Base-by-base conservation (phyloP, 805 yeast genomes). In the Citeromyces matritensis region DNA sequence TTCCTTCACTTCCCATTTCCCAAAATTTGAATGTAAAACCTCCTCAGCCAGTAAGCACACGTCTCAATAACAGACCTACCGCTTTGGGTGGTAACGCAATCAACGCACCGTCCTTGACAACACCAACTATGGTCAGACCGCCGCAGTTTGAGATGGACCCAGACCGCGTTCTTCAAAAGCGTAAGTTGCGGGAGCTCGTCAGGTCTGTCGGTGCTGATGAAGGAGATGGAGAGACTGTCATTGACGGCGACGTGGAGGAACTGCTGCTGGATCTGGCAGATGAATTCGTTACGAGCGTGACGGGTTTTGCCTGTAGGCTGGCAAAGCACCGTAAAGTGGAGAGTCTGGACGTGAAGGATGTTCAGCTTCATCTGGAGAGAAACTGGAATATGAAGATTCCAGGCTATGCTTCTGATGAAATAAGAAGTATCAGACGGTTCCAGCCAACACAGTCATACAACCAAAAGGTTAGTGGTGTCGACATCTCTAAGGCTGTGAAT, bases 211-310 rank as follows among this genome's bases (percentile, higher is more conserved):
- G 86, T 5, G 70, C 76, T 2, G 88, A 80, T 49, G 91, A 78
- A 50, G 95, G 94, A 27, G 96, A 88, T 47, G 80, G 88, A 11
- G 94, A 85, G 44, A 75, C 94, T 5, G 66, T 68, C 4, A 80
- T 91, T 35, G 98, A 88, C 51, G 97, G 96, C 17, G 96, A 91
- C 53, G 94, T 84, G 11, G 95, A 86, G 51, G 97, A 88, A 42
- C 57, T 91, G 26, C 57, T 91, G 24, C 60, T 91, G 28, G 98
- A 91, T 51, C 58, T 91, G 30, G 96, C 98, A 0, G 99, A 91
- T 53, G 97, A 91, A 48, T 91, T 91, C 48, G 91, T 91, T 10
- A 69, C 80, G 6, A 76, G 82, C 30, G 95, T 93, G 2, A 85
- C 96, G 0, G 64, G 84, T 3, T 91, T 91, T 58, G 95, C 97